These are phyloP conservation scores for Noccaea caerulescens DNA, from an alignment of 345 rosid species.

Conservation along the genomic window DNA sequence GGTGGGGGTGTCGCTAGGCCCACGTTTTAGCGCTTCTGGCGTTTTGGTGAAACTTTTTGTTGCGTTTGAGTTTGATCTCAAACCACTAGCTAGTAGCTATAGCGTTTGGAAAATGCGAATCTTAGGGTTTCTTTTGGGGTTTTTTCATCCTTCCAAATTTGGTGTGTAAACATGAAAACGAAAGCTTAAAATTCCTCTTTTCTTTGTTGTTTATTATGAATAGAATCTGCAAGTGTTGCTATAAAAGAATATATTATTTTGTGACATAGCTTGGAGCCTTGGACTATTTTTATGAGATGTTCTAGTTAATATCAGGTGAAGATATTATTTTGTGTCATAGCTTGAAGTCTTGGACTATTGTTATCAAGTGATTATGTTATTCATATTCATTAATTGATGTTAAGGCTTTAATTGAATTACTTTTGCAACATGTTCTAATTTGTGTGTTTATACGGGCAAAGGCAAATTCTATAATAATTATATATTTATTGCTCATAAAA, in stretches of 20 bases:
- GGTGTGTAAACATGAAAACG: constrained; percentile 30
- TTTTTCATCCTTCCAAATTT: background rate
- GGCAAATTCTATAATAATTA: background rate
- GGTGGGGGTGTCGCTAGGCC: constrained; percentile 47
- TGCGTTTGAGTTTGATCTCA: constrained; percentile 33
- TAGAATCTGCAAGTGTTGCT: constrained; percentile 17
- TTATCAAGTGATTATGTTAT: background rate
- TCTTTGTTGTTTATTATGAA: constrained; percentile 27
- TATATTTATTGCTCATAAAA: constrained; percentile 16
- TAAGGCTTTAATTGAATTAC: background rate
- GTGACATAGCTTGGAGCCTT: constrained; percentile 5
- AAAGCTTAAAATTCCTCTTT: background rate
- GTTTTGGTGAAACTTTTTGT: constrained; percentile 37
- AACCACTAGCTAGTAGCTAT: constrained; percentile 15
- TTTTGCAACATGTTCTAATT: constrained; percentile 13
- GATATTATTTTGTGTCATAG: constrained; percentile 18
- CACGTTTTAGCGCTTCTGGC: constrained; percentile 60
- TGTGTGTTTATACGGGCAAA: background rate
- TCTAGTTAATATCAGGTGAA: background rate
- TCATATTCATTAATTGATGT: constrained; percentile 7
- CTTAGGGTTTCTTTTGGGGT: constrained; percentile 19
- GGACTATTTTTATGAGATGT: constrained; percentile 8
- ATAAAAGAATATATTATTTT: constrained; percentile 6
- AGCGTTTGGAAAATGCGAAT: constrained; percentile 29
- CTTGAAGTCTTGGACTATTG: background rate